A percentile compares a stretch with the other conserved stretches of the same genome.
These are phyloP conservation scores for Crithidia acanthocephali DNA, from an alignment of 208 protist genomes.

Conservation along the genomic window DNA sequence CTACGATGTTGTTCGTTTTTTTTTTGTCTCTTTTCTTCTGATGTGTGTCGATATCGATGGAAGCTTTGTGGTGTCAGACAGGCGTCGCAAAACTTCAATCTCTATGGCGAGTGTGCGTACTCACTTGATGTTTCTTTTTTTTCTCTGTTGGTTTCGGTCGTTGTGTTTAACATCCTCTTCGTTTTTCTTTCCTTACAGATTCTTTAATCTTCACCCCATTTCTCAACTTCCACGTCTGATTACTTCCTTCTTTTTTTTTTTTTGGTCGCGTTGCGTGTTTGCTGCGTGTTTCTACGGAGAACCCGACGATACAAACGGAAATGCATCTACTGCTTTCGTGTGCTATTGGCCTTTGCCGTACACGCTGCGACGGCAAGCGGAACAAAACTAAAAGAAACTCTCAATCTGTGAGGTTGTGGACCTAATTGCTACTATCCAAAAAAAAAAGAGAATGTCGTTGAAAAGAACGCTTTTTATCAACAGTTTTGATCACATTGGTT, in stretches of 20 bases:
- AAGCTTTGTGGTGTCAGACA: no score
- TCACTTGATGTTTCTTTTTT: no score
- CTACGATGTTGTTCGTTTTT: no score
- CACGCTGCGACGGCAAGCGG: neutral
- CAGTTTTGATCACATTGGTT: no score
- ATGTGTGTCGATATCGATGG: no score
- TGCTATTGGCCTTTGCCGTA: neutral
- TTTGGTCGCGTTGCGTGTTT: neutral
- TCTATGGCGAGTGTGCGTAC: no score
- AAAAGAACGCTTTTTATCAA: neutral
- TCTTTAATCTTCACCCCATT: neutral
- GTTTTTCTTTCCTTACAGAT: conserved; percentile 21
- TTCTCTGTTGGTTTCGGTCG: no score
- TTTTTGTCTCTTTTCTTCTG: no score
- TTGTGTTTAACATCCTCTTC: no score
- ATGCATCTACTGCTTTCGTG: neutral
- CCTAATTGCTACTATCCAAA: neutral
- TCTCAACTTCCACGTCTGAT: conserved; percentile 3
- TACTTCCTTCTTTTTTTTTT: neutral
- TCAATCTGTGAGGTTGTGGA: conserved; percentile 7
- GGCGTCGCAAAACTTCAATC: no score
- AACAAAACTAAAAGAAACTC: neutral
- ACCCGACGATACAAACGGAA: no score
- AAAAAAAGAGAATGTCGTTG: neutral
- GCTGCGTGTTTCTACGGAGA: neutral